Conservation (phyloP, 2,329 filamentous ascomycete genomes). For the Fusarium cyanostomum region DNA sequence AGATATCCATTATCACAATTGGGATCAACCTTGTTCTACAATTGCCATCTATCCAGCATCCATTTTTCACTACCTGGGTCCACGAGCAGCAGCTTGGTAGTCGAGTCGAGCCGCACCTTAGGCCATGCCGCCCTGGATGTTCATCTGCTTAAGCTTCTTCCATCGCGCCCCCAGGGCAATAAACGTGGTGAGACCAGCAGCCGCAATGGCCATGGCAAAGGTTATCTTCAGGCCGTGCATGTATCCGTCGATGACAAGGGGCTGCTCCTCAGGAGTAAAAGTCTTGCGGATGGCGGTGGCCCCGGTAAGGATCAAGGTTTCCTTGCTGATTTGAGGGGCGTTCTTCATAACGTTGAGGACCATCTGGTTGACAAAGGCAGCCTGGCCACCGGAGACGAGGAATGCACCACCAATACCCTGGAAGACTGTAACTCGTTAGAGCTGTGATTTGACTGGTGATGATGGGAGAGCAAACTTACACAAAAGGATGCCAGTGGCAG, state of each 20-base stretch:
- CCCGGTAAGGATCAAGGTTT: slow-evolving; percentile 53
- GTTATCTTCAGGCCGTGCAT: slow-evolving; percentile 71
- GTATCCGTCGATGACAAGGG: slow-evolving; percentile 67
- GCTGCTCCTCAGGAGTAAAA: slow-evolving; percentile 60
- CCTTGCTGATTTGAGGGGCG: slow-evolving; percentile 51
- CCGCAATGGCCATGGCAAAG: slow-evolving; percentile 65
- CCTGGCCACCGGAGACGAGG: slow-evolving; percentile 59
- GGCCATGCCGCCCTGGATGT: slow-evolving; percentile 44
- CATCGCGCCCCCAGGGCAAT: slow-evolving; percentile 50
- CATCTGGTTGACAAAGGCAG: slow-evolving; percentile 58
- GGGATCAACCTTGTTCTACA: not conserved
- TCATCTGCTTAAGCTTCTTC: slow-evolving; percentile 50
- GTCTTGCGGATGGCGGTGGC: slow-evolving; percentile 65
- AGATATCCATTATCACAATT: not conserved
- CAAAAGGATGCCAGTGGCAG: slow-evolving; percentile 58
- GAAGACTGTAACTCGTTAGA: slow-evolving; percentile 48
- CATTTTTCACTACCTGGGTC: not conserved
- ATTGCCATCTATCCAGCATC: not conserved
- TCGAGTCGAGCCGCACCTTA: slow-evolving; percentile 16
- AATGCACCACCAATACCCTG: slow-evolving; percentile 62
- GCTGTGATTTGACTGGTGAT: not conserved
- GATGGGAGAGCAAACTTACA: slow-evolving; percentile 45
- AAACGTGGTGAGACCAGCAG: slow-evolving; percentile 53
- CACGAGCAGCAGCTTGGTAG: not conserved
- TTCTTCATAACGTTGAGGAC: slow-evolving; percentile 46